A percentile compares a stretch with the other conserved stretches of the same genome.
phyloP scores from a whole-genome alignment of 2,329 filamentous ascomycete species.

The Pseudocercospora macadamiae region DNA sequence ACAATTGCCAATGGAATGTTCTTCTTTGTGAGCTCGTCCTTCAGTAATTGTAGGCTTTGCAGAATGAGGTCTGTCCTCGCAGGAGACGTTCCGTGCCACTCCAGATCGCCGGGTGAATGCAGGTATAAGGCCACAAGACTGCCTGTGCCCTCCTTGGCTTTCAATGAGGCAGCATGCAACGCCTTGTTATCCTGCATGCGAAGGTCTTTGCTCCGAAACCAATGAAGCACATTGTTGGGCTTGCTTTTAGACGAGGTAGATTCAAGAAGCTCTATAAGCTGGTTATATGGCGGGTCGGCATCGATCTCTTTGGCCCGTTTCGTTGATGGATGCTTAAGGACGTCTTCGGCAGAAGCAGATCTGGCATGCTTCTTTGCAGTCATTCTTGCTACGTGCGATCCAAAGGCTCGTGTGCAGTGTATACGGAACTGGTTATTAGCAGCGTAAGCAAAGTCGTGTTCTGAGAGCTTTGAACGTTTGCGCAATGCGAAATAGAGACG shows the following conservation, averaged over 20 bases:
- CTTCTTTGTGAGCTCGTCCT: constrained; percentile 50
- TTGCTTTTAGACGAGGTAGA: constrained; percentile 44
- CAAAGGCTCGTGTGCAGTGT: background rate
- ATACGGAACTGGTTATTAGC: background rate
- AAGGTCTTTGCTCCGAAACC: constrained; percentile 57
- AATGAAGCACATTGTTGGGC: constrained; percentile 50
- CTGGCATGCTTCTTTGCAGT: constrained; percentile 27
- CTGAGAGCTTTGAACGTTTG: background rate
- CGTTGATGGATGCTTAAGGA: constrained; percentile 48
- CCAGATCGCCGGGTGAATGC: constrained; percentile 51
- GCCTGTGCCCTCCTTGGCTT: constrained; percentile 48
- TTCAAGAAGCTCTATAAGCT: constrained; percentile 45
- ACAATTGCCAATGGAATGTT: constrained; percentile 55
- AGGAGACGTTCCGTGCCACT: constrained; percentile 55
- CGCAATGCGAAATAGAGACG: background rate
- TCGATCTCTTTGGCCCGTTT: constrained; percentile 57
- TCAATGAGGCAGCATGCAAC: constrained; percentile 50
- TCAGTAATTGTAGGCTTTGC: constrained; percentile 48
- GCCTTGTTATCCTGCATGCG: constrained; percentile 55
- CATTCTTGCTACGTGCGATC: constrained; percentile 2
- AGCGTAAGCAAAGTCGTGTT: background rate
- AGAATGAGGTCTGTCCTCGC: constrained; percentile 54
- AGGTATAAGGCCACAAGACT: constrained; percentile 52
- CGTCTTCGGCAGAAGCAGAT: constrained; percentile 24
- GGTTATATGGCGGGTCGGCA: constrained; percentile 47